Base-by-base conservation (phyloP, 1,284 basidiomycete species). In the Tilletia walkeri region DNA sequence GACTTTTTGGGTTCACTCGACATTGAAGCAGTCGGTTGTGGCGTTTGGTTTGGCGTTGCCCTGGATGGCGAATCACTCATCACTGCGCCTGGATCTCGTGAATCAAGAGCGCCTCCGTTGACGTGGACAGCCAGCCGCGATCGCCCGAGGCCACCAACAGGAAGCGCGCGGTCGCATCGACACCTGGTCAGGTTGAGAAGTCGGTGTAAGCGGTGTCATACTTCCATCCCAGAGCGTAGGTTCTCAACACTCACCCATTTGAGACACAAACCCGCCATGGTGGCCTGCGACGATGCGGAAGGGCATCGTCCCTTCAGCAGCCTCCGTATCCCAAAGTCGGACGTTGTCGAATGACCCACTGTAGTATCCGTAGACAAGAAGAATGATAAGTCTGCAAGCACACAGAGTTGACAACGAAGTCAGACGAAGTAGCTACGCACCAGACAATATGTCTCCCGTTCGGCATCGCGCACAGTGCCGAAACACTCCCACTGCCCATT, bases 211-310 rank as follows among this genome's bases (percentile, higher is more conserved):
- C 24, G 1, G 24, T 2, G 24, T 30, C 24, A 30, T 30, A 1
- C 24, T 30, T 30, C 24, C 24, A 30, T 30, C 24, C 50, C 45
- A 7, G 50, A 6, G n/a, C 1, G 4, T 67, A 41, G 4, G 38
- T 16, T 12, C 18, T 5, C 39, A 65, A 49, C 38, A 85, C 90
- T 81, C 84, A 95, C 93, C 84, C 88, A 96, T 92, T 77, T 92
- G 90, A 4, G 93, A 95, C 18, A 97, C 88, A 72, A 90, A 92
- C 1, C 94, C 95, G 39, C 95, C 94, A 84, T 97, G 93, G 85
- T 98, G 95, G 0, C 95, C 95, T 4, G 94, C 92, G 49, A 99
- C 92, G 73, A 98, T 96, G 84, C 94, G 94, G 87, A 97, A 97
- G 4, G 81, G 79, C 9, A 82, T 80, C 69, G 76, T 82, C 61